phyloP scores from a whole-genome alignment of 2,329 filamentous ascomycete genomes.

The Xylaria sp. region DNA sequence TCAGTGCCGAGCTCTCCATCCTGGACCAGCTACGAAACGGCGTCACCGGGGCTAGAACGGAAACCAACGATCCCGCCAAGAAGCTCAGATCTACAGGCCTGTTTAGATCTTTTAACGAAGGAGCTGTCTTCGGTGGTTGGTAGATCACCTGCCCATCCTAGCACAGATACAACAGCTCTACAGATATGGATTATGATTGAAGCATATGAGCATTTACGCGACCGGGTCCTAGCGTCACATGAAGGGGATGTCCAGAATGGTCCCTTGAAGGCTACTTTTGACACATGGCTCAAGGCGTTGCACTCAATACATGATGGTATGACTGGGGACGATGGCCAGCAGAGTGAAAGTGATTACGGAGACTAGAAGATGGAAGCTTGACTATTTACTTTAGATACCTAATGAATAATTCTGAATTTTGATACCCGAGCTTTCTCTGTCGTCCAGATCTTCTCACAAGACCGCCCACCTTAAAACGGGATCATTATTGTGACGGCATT shows the following conservation, averaged over 20 bases:
- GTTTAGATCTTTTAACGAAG: slow-evolving; percentile 60
- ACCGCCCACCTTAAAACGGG: not conserved
- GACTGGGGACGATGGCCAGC: slow-evolving; percentile 44
- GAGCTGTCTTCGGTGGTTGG: slow-evolving; percentile 58
- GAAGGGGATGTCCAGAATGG: slow-evolving; percentile 44
- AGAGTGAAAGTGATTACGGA: slow-evolving; percentile 51
- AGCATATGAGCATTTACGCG: slow-evolving; percentile 64
- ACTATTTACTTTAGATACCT: not conserved
- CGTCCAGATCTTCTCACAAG: not conserved
- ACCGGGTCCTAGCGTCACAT: slow-evolving; percentile 54
- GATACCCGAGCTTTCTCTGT: slow-evolving; percentile 3
- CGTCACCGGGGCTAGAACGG: slow-evolving; percentile 23
- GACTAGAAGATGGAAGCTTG: slow-evolving; percentile 28
- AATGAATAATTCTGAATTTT: slow-evolving; percentile 15
- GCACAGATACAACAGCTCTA: slow-evolving; percentile 55
- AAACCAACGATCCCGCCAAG: slow-evolving; percentile 39
- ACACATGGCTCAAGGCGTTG: slow-evolving; percentile 62
- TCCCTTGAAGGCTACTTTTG: slow-evolving; percentile 57
- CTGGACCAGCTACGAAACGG: slow-evolving; percentile 28
- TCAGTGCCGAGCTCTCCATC: slow-evolving; percentile 49
- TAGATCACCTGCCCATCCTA: slow-evolving; percentile 41
- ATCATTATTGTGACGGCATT: not conserved
- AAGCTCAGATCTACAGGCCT: slow-evolving; percentile 60
- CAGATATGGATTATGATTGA: slow-evolving; percentile 69
- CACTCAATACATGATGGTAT: slow-evolving; percentile 58